These are phyloP conservation scores for Capniomyces stellatus DNA, from an alignment of 371 early-diverging fungal genomes.

Conservation along the genomic window DNA sequence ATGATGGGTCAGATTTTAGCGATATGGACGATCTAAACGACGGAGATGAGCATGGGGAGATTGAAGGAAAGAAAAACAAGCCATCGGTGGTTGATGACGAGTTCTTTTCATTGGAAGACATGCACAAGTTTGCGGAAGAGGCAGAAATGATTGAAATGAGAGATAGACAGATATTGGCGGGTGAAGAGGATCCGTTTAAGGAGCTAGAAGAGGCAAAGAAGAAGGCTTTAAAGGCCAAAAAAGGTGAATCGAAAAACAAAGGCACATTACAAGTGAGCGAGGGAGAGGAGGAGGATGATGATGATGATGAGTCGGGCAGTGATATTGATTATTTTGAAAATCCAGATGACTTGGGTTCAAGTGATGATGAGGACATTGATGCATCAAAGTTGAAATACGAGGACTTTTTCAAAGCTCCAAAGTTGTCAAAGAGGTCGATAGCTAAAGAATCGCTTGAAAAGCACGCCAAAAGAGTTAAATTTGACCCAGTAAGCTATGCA, in stretches of 20 bases:
- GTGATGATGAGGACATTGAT: conserved; percentile 16
- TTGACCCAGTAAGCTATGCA: conserved; percentile 9
- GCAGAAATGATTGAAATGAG: conserved; percentile 23
- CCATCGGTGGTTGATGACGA: conserved; percentile 23
- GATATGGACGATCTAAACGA: conserved; percentile 7
- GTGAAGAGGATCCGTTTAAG: conserved; percentile 15
- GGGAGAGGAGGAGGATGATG: conserved; percentile 13
- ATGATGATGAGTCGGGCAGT: conserved; percentile 21
- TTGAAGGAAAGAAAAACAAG: conserved; percentile 16
- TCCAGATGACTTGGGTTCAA: conserved; percentile 31
- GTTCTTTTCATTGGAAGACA: conserved; percentile 23
- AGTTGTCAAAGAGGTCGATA: conserved; percentile 10
- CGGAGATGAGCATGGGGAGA: conserved; percentile 5
- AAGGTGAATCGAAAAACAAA: conserved; percentile 27
- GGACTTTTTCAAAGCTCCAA: conserved; percentile 25
- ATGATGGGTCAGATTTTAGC: conserved; percentile 10
- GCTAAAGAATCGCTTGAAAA: conserved; percentile 13
- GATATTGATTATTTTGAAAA: conserved; percentile 32
- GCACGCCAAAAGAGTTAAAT: conserved; percentile 16
- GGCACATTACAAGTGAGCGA: conserved; percentile 22
- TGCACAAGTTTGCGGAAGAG: conserved; percentile 26
- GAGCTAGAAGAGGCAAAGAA: conserved; percentile 6
- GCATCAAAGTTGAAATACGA: conserved; percentile 20
- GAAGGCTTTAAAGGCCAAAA: conserved; percentile 19
- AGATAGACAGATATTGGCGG: conserved; percentile 18